These are phyloP conservation scores for Trametopsis cervina DNA, from an alignment of 768 basidiomycete genomes.

Conservation along the genomic window DNA sequence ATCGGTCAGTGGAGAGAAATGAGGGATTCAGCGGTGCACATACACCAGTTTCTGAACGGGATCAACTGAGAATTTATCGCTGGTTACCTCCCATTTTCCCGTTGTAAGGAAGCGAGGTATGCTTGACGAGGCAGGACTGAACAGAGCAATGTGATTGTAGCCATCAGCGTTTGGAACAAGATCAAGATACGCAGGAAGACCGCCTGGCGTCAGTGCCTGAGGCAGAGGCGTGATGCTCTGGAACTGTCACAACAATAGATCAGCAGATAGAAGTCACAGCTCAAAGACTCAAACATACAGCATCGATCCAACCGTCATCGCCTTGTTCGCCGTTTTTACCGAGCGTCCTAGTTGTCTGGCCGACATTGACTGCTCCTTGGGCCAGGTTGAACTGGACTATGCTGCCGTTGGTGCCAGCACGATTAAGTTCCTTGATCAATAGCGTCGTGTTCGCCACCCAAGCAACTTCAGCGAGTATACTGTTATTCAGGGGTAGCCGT, in stretches of 20 bases:
- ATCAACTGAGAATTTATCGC: slow-evolving; percentile 69
- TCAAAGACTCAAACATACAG: slow-evolving; percentile 40
- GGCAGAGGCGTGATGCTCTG: slow-evolving; percentile 61
- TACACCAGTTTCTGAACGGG: slow-evolving; percentile 61
- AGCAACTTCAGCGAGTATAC: slow-evolving; percentile 73
- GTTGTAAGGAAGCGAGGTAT: slow-evolving; percentile 79
- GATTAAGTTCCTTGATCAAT: slow-evolving; percentile 80
- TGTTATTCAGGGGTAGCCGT: slow-evolving; percentile 49
- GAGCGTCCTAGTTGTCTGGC: slow-evolving; percentile 64
- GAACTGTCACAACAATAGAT: slow-evolving; percentile 31
- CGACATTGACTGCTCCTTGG: slow-evolving; percentile 24
- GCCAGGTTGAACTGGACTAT: slow-evolving; percentile 69
- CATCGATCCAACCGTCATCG: slow-evolving; percentile 93
- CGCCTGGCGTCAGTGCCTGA: slow-evolving; percentile 30
- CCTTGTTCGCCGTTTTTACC: slow-evolving; percentile 82
- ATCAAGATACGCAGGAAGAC: slow-evolving; percentile 76
- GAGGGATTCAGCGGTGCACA: slow-evolving; percentile 8
- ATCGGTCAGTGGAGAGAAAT: background rate
- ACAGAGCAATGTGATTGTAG: slow-evolving; percentile 89
- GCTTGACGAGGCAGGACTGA: slow-evolving; percentile 63
- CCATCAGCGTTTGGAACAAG: slow-evolving; percentile 78
- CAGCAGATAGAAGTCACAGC: slow-evolving; percentile 4
- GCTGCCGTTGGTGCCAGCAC: slow-evolving; percentile 74
- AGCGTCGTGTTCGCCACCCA: slow-evolving; percentile 80
- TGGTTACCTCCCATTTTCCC: slow-evolving; percentile 87